Conservation (phyloP, 1,139 yeast genomes). For the Kazachstania sp. region DNA sequence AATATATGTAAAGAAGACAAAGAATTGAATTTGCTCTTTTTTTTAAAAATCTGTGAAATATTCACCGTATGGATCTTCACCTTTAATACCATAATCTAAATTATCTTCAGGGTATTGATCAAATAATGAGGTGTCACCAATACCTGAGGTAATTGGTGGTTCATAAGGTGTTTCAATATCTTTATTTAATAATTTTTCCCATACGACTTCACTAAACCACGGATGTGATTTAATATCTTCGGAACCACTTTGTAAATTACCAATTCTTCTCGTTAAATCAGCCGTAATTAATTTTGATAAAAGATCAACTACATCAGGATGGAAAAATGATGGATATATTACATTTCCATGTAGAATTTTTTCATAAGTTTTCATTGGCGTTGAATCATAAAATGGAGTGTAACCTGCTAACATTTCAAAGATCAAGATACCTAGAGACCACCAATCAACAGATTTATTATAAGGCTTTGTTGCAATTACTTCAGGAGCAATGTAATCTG, state of each 20-base stretch:
- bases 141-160: constrained; percentile 94
- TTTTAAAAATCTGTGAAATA: constrained; percentile 74
- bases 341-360: constrained; percentile 85
- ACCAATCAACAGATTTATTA: constrained; percentile 97
- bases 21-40: too few relatives aligned
- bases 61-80: constrained; percentile 76
- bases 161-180: constrained; percentile 98
- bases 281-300: constrained; percentile 76
- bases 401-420: constrained; percentile 97
- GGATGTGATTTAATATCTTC: constrained; percentile 84
- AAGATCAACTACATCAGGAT: constrained; percentile 81
- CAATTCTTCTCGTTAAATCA: constrained; percentile 83
- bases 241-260: constrained; percentile 86
- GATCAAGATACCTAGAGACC: constrained; percentile 91
- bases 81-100: constrained; percentile 72
- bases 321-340: constrained; percentile 78
- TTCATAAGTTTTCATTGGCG: constrained; percentile 96
- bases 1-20: background rate
- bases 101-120: constrained; percentile 95
- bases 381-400: constrained; percentile 93
- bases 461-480: constrained; percentile 95
- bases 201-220: constrained; percentile 92
- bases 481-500: constrained; percentile 97
- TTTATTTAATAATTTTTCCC: constrained; percentile 83
- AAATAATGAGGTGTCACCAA: constrained; percentile 89